Evolutionary conservation across 441 rosid species (phyloP).

Genomic region (Viola pubescens): DNA sequence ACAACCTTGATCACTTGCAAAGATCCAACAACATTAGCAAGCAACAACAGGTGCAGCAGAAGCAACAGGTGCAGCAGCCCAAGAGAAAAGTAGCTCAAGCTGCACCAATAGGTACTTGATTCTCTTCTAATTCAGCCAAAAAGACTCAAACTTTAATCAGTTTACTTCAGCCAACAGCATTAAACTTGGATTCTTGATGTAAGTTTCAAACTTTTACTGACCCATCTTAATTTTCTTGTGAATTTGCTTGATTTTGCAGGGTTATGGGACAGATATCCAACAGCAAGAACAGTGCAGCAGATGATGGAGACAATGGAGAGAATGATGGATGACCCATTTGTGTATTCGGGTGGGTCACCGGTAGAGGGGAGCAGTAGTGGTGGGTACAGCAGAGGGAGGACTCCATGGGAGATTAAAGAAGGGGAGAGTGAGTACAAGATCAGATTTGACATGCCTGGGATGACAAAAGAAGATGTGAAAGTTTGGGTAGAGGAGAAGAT

Average conservation of each 20-base stretch:
- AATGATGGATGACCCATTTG: conserved; percentile 45
- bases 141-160: background rate
- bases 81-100: conserved; percentile 31
- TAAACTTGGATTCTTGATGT: background rate
- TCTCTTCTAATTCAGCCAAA: no score
- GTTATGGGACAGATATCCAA: conserved; percentile 53
- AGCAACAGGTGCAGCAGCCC: conserved; percentile 20
- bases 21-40: conserved; percentile 18
- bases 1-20: conserved; percentile 42
- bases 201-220: no score
- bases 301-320: conserved; percentile 66
- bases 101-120: conserved; percentile 31
- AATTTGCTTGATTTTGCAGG: conserved; percentile 21
- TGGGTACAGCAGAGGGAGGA: conserved; percentile 39
- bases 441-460: conserved; percentile 69
- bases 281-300: conserved; percentile 52
- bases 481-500: conserved; percentile 56
- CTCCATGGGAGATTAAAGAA: conserved; percentile 62
- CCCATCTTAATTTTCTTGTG: background rate
- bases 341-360: conserved; percentile 25
- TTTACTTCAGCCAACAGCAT: background rate
- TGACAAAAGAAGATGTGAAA: conserved; percentile 56
- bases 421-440: conserved; percentile 41
- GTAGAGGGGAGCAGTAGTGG: conserved; percentile 8
- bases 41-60: background rate